A percentile compares a stretch with the other conserved stretches of the same genome.
Evolutionary conservation across 1,284 basidiomycete species (phyloP).

Genomic region (Ustilago xerochloae): DNA sequence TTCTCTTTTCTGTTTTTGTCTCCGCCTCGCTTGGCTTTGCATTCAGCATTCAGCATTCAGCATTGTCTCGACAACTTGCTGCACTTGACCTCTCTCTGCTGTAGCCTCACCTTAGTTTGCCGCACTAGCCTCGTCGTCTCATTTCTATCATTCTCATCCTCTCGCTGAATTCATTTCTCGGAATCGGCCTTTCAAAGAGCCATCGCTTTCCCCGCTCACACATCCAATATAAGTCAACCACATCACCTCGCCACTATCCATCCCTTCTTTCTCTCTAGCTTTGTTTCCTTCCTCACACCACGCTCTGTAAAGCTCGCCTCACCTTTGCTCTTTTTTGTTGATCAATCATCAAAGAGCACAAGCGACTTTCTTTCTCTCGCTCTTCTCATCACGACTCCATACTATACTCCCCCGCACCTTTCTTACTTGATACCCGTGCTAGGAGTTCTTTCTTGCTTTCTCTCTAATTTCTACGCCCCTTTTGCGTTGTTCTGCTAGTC

Average conservation of each 20-base stretch:
- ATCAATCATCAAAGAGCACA: neutral
- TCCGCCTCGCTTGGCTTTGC: neutral
- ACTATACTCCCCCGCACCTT: conserved; percentile 4
- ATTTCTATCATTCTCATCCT: too few species aligned
- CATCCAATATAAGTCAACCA: conserved; percentile 16
- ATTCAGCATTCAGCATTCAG: too few species aligned
- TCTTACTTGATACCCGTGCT: conserved; percentile 28
- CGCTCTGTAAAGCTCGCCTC: neutral
- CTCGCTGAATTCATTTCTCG: neutral
- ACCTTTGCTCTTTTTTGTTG: conserved; percentile 1
- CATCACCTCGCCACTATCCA: neutral
- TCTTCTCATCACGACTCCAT: conserved; percentile 6
- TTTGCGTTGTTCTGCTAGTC: neutral
- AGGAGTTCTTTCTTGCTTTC: conserved; percentile 8
- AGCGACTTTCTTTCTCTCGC: conserved; percentile 2
- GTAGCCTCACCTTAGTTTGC: neutral
- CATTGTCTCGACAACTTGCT: too few species aligned
- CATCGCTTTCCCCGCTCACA: conserved; percentile 25
- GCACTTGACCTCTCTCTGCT: too few species aligned
- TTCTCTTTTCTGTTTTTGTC: conserved; percentile 7
- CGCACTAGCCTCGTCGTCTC: too few species aligned
- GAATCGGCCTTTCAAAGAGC: neutral
- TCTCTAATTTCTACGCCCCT: neutral
- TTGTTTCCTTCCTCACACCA: too few species aligned
- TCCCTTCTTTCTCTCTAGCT: neutral